phyloP scores from a whole-genome alignment of 768 basidiomycete species.

The Obba rivulosa region DNA sequence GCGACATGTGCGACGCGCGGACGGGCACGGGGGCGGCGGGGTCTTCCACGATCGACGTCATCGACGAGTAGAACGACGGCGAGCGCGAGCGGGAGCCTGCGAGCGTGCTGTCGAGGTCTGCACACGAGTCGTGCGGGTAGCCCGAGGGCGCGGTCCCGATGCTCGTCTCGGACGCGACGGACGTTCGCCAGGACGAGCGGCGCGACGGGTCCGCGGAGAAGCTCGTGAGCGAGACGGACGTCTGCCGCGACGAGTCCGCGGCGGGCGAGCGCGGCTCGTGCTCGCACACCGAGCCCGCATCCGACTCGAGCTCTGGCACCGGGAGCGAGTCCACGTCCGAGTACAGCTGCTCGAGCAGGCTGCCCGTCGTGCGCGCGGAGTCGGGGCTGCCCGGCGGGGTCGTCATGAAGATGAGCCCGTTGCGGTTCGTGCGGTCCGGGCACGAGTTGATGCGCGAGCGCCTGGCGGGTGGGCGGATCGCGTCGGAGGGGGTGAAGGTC shows the following conservation, averaged over 20 bases:
- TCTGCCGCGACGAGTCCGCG: conserved; percentile 15
- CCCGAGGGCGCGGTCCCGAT: conserved; percentile 8
- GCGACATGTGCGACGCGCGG: conserved; percentile 1
- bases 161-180: conserved; percentile 14
- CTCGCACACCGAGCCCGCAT: background rate
- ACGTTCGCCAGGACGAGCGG: conserved; percentile 21
- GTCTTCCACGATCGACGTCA: background rate
- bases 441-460: conserved; percentile 20
- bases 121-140: conserved; percentile 10
- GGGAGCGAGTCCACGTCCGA: conserved; percentile 3
- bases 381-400: conserved; percentile 6
- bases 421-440: conserved; percentile 20
- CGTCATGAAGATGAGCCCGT: conserved; percentile 18
- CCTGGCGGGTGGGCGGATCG: conserved; percentile 9
- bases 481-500: background rate
- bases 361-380: conserved; percentile 3
- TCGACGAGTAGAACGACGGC: background rate
- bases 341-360: background rate
- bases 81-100: background rate
- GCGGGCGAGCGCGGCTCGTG: conserved; percentile 5
- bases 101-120: conserved; percentile 11
- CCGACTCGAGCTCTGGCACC: background rate
- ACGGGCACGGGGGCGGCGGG: background rate
- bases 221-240: conserved; percentile 16
- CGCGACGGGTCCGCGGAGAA: conserved; percentile 16